Evolutionary conservation across 163 green algal genomes (phyloP), one percentile per base, ranked within the genome.

Genomic region (Volvox carteri): DNA sequence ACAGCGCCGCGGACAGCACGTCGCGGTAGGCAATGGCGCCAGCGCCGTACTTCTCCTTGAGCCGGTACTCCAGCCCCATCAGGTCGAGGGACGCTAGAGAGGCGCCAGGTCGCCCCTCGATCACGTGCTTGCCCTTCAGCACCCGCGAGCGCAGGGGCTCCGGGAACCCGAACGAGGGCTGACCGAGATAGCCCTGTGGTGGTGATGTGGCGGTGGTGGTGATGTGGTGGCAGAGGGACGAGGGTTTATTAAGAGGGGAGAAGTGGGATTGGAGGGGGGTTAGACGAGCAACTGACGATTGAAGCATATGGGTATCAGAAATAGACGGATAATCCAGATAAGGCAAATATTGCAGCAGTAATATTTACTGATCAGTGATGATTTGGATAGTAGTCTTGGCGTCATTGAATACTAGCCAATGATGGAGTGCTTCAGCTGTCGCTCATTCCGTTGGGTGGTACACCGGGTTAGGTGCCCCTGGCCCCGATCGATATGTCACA

Each of bases 141-240:
- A 98, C 96, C 42, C 93, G 87, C 7, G 87, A 94, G 73, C 96
- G 93, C 67, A 99, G 92, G 2, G 97, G 97, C 93, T 99, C 97
- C 14, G 97, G 97, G 94, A 98, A 99, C 41, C 96, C 97, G 54
- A 93, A 93, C 9, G 92, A 87, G 1, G 97, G 97, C 78, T 98
- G 95, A n/a, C 97, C 97, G 14, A 99, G 92, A 90, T 97, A 97
- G 67, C 97, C 97, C 92, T 98, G 95, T 60, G n/a, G n/a, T n/a
- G n/a, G n/a, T n/a, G n/a, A 95, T 54, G 78, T 9, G 9, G 30
- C 54, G 54, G 54, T 65, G 28, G 6, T 65, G 30, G 60, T n/a
- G 33, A 52, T n/a, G 48, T 48, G 39, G 2, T 39, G 52, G 52
- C 19, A 67, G 33, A 19, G 21, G 52, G 33, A 25, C 33, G 39